Evolutionary conservation across 306 rosid species (phyloP), one percentile per base, ranked within the genome.

Genomic region (Amphicarpaea edgeworthii): DNA sequence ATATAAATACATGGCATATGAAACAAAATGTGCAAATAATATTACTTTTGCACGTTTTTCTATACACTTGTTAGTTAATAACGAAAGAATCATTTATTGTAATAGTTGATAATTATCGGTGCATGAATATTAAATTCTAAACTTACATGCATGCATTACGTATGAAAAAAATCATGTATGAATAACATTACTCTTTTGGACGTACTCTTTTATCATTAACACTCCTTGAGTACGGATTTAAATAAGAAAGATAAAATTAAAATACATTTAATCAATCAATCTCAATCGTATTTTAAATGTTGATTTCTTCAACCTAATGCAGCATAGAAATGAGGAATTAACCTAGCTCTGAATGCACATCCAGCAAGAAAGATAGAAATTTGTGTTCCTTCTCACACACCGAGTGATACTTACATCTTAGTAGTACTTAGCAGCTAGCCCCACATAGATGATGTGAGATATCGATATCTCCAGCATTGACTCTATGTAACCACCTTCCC

Each of bases 401-500:
- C 3, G 63, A 16, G 64, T 17, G 34, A 24, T 20, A 59, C 9
- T 15, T 49, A 21, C 57, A 64, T 16, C 26, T 64, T 69, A 55
- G 30, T 28, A 42, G 21, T 28, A 41, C 30, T 51, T 60, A 42
- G 34, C 28, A 24, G 28, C 4, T 34, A 34, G 8, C 24, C 38
- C 50, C 28, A 4, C 21, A 40, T 54, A 64, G 7, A 15, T 23
- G 40, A 38, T 34, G n/a, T 28, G 32, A 28, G 32, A 81, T 73
- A 51, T 19, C 76, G 28, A 75, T 77, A 82, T 85, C 85, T 78
- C 82, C 12, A 58, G 62, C 78, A 74, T 78, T 81, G 85, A 85
- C 83, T 73, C 69, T 12, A 7, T 62, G 81, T 74, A 78, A 78
- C 82, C 3, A 78, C 75, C 72, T 55, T 53, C 10, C 49, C 51